Percentiles rank a stretch among this genome's conserved stretches.
Evolutionary conservation across 768 basidiomycete species (phyloP).

Genomic region (Termitomyces sp.): DNA sequence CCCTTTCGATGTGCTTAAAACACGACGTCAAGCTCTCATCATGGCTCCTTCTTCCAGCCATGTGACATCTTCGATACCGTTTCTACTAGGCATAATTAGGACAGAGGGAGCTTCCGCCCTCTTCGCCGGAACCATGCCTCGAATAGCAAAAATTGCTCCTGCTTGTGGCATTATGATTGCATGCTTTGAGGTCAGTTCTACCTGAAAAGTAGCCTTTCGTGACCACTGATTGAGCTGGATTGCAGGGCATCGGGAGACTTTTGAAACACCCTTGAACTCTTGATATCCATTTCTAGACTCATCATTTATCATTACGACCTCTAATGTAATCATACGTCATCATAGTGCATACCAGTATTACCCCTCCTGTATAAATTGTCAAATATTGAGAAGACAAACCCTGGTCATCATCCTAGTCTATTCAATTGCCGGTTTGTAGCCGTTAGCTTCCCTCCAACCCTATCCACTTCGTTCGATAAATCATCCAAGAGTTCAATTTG

Average conservation of each 20-base stretch:
- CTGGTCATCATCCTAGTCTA: conserved; percentile 47
- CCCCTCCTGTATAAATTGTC: conserved; percentile 1
- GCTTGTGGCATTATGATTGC: conserved; percentile 99
- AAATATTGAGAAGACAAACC: background rate
- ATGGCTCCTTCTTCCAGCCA: conserved; percentile 48
- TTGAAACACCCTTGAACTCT: conserved; percentile 30
- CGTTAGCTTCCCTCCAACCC: conserved; percentile 72
- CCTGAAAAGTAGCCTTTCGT: background rate
- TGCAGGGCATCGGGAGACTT: conserved; percentile 54
- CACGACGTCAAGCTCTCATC: conserved; percentile 79
- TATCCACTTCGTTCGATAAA: conserved; percentile 70
- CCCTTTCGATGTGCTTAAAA: conserved; percentile 97
- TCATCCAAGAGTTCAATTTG: conserved; percentile 88
- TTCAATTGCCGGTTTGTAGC: conserved; percentile 79
- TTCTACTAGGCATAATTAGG: conserved; percentile 63
- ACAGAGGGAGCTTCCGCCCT: conserved; percentile 77
- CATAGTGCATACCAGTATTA: conserved; percentile 9
- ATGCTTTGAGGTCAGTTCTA: conserved; percentile 73
- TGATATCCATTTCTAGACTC: conserved; percentile 10
- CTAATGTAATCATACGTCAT: conserved; percentile 12
- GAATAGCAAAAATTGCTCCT: conserved; percentile 93
- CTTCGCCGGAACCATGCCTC: conserved; percentile 80
- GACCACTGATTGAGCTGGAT: conserved; percentile 5
- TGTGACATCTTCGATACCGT: conserved; percentile 48
- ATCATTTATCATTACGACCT: conserved; percentile 3